phyloP scores from a whole-genome alignment of 2,329 filamentous ascomycete genomes.

The Pseudogymnoascus sp. region DNA sequence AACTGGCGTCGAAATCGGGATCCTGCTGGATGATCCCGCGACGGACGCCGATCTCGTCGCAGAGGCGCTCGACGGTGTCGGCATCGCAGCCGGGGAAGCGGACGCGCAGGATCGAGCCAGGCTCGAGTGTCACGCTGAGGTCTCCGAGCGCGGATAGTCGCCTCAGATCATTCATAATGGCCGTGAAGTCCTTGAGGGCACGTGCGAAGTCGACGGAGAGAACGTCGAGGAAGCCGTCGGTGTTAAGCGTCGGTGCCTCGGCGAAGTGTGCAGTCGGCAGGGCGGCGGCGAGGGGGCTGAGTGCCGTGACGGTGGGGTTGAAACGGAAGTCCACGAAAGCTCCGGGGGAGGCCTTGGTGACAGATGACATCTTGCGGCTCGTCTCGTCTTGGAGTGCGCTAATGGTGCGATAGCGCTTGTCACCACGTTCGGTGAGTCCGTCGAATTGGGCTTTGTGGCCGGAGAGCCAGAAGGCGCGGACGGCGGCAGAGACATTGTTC shows the following conservation, averaged over 20 bases:
- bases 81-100: slow-evolving; percentile 88
- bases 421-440: slow-evolving; percentile 64
- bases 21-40: slow-evolving; percentile 77
- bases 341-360: slow-evolving; percentile 55
- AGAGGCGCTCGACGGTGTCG: slow-evolving; percentile 72
- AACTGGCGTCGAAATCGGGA: slow-evolving; percentile 57
- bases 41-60: slow-evolving; percentile 77
- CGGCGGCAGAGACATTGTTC: slow-evolving; percentile 88
- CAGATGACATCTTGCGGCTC: slow-evolving; percentile 56
- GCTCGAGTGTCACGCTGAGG: slow-evolving; percentile 67
- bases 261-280: slow-evolving; percentile 39
- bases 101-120: slow-evolving; percentile 58
- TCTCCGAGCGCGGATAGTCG: slow-evolving; percentile 72
- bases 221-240: slow-evolving; percentile 74
- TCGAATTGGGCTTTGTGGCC: slow-evolving; percentile 85
- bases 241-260: slow-evolving; percentile 60
- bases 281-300: slow-evolving; percentile 60
- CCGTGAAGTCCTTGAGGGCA: slow-evolving; percentile 74
- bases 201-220: slow-evolving; percentile 84
- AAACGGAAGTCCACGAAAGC: slow-evolving; percentile 84
- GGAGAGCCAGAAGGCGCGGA: slow-evolving; percentile 86
- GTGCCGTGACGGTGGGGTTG: slow-evolving; percentile 81
- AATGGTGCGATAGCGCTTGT: slow-evolving; percentile 74
- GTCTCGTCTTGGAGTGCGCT: slow-evolving; percentile 67
- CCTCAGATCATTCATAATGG: slow-evolving; percentile 73